Conservation (phyloP, 1,284 basidiomycete genomes). For the Violaceomyces palustris region DNA sequence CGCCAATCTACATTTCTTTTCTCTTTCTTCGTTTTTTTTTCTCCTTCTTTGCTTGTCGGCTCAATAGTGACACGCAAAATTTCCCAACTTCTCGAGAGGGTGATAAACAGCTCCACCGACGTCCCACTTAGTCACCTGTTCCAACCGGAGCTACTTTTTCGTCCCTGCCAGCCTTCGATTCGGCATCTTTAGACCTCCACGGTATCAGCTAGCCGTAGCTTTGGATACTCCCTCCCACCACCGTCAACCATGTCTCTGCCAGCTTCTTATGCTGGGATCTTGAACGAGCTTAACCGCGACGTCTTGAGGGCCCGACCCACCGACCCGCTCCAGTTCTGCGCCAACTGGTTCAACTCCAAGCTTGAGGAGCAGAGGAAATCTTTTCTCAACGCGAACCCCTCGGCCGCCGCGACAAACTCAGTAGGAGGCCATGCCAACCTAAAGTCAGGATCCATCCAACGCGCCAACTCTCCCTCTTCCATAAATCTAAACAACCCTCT, state of each 20-base stretch:
- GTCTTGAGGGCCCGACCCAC: conserved; percentile 74
- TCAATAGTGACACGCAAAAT: too few relatives aligned
- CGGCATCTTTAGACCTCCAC: too few relatives aligned
- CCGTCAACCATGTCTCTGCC: conserved; percentile 26
- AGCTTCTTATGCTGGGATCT: conserved; percentile 55
- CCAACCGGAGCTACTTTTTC: too few relatives aligned
- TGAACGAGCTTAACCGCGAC: conserved; percentile 82
- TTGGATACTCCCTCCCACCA: not conserved
- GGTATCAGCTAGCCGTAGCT: too few relatives aligned
- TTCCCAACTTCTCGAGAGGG: too few relatives aligned
- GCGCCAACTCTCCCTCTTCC: not conserved
- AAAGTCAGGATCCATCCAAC: not conserved
- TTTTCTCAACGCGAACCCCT: conserved; percentile 58
- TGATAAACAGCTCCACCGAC: too few relatives aligned
- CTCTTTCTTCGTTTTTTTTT: too few relatives aligned
- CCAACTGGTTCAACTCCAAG: conserved; percentile 87
- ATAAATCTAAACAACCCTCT: not conserved
- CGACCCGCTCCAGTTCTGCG: conserved; percentile 87
- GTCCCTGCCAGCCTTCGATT: too few relatives aligned
- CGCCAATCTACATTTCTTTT: too few relatives aligned
- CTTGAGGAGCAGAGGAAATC: conserved; percentile 76
- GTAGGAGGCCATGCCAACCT: not conserved
- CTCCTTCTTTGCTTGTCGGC: too few relatives aligned
- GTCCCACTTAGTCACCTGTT: too few relatives aligned
- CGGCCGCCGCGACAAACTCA: conserved; percentile 47